Percentiles rank a stretch among this genome's conserved stretches.
Conservation (phyloP, 441 rosid species). For the Syzygium syzygioides region DNA sequence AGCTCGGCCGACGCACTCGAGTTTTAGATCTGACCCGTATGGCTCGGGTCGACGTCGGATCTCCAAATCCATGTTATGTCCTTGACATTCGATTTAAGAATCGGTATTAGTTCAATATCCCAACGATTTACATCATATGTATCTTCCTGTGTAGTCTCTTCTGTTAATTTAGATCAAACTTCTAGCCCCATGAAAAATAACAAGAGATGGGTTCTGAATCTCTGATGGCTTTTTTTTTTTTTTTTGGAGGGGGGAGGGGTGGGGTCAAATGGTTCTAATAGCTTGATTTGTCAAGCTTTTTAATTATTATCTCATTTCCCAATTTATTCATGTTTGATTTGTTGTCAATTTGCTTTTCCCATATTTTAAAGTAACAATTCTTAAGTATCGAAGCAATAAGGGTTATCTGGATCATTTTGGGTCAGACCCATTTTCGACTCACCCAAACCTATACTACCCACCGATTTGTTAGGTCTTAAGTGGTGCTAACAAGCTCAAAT, state of each 20-base stretch:
- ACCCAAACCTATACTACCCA: neutral
- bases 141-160: neutral
- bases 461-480: neutral
- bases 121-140: neutral
- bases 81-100: neutral
- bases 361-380: neutral
- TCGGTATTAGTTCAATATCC: neutral
- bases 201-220: too few relatives aligned
- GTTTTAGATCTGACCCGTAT: neutral
- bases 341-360: neutral
- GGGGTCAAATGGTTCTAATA: too few relatives aligned
- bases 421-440: neutral
- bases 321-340: neutral
- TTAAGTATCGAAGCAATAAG: neutral
- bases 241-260: too few relatives aligned
- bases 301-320: too few relatives aligned
- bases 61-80: neutral
- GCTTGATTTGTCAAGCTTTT: neutral
- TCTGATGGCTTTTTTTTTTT: too few relatives aligned
- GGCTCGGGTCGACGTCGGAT: neutral
- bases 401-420: neutral
- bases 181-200: neutral
- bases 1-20: neutral
- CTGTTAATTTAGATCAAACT: neutral
- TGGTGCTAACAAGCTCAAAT: neutral